These are phyloP conservation scores for Trypanosoma rangeli DNA, from an alignment of 208 protist genomes.

Conservation along the genomic window DNA sequence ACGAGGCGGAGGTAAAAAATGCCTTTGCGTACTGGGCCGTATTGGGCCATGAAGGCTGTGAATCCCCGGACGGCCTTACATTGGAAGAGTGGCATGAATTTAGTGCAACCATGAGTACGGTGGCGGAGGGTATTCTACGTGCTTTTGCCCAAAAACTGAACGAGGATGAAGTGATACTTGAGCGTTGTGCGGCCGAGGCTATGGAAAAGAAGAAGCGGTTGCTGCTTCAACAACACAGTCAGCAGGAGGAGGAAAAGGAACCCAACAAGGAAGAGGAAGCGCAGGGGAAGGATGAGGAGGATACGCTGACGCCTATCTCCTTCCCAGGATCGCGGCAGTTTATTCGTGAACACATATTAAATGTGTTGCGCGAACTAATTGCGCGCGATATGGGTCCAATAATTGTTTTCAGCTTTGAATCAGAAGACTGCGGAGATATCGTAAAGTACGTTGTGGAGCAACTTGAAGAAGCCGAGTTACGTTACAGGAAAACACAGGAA, in stretches of 20 bases:
- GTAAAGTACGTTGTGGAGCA: conserved; percentile 73
- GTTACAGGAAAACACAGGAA: conserved; percentile 86
- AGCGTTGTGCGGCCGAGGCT: conserved; percentile 50
- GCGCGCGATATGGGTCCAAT: conserved; percentile 84
- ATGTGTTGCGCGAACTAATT: conserved; percentile 89
- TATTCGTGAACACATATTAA: conserved; percentile 79
- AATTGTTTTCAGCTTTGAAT: conserved; percentile 92
- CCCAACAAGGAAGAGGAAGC: conserved; percentile 11
- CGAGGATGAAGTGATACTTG: conserved; percentile 66
- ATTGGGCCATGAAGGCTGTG: conserved; percentile 47
- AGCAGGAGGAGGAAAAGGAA: conserved; percentile 7
- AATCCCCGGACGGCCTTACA: conserved; percentile 35
- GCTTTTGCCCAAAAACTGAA: conserved; percentile 75
- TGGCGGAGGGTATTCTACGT: conserved; percentile 57
- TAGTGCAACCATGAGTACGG: conserved; percentile 45
- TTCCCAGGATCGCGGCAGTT: conserved; percentile 87
- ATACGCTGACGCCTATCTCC: conserved; percentile 7
- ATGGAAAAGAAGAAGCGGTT: conserved; percentile 32
- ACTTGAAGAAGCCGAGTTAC: conserved; percentile 76
- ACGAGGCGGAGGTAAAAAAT: conserved; percentile 85
- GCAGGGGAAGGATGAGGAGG: neutral
- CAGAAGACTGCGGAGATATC: conserved; percentile 86
- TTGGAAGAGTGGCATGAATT: conserved; percentile 46
- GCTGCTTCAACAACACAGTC: conserved; percentile 6
- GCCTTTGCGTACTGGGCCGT: conserved; percentile 79